These are phyloP conservation scores for Ichthyophthirius multifiliis DNA, from an alignment of 169 alveolate genomes.

Conservation along the genomic window DNA sequence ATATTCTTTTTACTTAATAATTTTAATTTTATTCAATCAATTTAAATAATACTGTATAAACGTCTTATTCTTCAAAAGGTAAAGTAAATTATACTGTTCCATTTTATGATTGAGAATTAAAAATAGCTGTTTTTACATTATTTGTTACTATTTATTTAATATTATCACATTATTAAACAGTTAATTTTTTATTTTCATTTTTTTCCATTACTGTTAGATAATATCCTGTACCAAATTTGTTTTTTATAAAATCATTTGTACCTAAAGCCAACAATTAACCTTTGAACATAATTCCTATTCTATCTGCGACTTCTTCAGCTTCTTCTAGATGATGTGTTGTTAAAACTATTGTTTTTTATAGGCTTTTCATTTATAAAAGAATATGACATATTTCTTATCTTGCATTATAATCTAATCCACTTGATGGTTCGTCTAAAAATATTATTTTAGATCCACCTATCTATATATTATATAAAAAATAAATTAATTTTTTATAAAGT, in stretches of 20 bases:
- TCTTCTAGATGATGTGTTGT: constrained; percentile 91
- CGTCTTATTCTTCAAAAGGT: neutral
- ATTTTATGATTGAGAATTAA: neutral
- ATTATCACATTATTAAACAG: neutral
- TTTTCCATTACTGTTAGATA: constrained; percentile 14
- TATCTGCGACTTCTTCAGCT: constrained; percentile 87
- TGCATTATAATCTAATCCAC: constrained; percentile 88
- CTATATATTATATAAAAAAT: neutral
- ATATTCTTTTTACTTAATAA: too few relatives aligned
- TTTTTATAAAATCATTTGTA: constrained; percentile 52
- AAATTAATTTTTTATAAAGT: neutral
- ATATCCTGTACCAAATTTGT: constrained; percentile 74
- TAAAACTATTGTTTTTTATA: constrained; percentile 58
- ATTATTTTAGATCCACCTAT: constrained; percentile 36
- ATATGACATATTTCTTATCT: constrained; percentile 85
- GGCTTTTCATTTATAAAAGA: constrained; percentile 52
- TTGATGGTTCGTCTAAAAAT: constrained; percentile 89
- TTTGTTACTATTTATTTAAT: neutral
- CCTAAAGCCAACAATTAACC: constrained; percentile 78
- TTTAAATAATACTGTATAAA: too few relatives aligned
- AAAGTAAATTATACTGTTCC: neutral
- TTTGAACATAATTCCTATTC: constrained; percentile 77
- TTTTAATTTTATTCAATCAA: neutral
- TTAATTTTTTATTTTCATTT: neutral
- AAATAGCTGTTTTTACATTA: neutral